These are phyloP conservation scores for Ophiostoma ulmi DNA, from an alignment of 2,329 filamentous ascomycete genomes.

Conservation along the genomic window DNA sequence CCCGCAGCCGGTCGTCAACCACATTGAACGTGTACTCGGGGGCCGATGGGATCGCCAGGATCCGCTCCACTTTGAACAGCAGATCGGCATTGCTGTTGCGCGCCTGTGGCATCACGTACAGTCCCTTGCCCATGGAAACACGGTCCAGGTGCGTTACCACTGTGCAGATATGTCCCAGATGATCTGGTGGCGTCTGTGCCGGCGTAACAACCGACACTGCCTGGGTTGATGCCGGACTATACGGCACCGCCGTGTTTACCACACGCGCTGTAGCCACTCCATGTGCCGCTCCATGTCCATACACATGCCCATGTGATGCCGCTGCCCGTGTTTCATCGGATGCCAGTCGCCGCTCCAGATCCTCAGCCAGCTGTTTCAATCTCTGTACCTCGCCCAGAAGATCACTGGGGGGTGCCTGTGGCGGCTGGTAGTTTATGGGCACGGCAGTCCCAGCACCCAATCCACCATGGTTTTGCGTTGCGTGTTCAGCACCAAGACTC, in stretches of 20 bases:
- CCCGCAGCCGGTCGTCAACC: conserved; percentile 12
- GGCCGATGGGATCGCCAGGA: conserved; percentile 13
- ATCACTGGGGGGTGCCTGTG: neutral
- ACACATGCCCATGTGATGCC: neutral
- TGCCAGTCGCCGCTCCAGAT: conserved; percentile 16
- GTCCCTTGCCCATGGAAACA: conserved; percentile 21
- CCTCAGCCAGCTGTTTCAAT: conserved; percentile 18
- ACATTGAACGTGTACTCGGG: conserved; percentile 15
- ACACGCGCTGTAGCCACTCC: neutral
- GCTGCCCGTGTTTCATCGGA: neutral
- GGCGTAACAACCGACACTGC: neutral
- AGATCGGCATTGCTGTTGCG: neutral
- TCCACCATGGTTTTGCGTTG: neutral
- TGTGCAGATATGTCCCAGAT: conserved; percentile 16
- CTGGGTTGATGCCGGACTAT: conserved; percentile 12
- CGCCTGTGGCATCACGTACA: conserved; percentile 9
- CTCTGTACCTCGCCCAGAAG: conserved; percentile 17
- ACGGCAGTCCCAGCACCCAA: neutral
- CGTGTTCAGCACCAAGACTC: neutral
- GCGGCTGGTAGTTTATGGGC: neutral
- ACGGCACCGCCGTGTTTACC: neutral
- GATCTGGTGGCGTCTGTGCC: neutral
- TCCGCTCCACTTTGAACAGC: conserved; percentile 13
- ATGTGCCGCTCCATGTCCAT: neutral
- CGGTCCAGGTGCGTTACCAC: conserved; percentile 22